Evolutionary conservation across 2,329 filamentous ascomycete species (phyloP).

Genomic region (Fusarium caatingaense): DNA sequence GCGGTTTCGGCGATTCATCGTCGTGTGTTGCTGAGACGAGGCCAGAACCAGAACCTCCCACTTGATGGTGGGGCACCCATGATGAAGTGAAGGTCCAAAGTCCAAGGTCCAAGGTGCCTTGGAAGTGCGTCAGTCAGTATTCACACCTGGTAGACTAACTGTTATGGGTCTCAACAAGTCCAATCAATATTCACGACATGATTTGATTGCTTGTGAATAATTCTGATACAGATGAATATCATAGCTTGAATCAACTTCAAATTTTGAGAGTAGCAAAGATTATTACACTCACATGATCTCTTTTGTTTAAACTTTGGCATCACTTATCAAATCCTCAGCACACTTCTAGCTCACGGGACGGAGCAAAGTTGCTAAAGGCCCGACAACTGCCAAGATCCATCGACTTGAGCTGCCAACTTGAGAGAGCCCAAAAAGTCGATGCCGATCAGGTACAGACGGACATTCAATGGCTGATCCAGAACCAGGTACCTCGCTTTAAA

Average conservation of each 20-base stretch:
- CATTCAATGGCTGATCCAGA: conserved; percentile 40
- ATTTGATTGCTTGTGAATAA: background rate
- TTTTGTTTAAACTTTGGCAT: background rate
- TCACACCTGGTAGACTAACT: conserved; percentile 34
- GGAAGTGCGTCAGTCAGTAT: conserved; percentile 26
- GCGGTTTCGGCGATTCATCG: conserved; percentile 45
- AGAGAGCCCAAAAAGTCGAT: conserved; percentile 25
- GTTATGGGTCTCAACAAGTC: conserved; percentile 6
- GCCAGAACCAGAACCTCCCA: conserved; percentile 14
- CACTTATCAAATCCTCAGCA: conserved; percentile 5
- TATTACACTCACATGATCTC: background rate
- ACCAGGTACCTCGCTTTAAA: conserved; percentile 11
- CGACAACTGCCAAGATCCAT: conserved; percentile 38
- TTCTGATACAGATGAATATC: conserved; percentile 4
- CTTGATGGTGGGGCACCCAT: conserved; percentile 28
- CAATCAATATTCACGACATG: background rate
- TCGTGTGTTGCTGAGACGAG: conserved; percentile 36
- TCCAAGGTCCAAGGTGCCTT: conserved; percentile 23
- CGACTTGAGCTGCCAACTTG: conserved; percentile 9
- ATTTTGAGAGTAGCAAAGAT: background rate
- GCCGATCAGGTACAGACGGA: conserved; percentile 43
- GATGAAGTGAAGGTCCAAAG: background rate
- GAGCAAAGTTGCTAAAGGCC: conserved; percentile 24
- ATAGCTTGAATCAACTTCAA: background rate
- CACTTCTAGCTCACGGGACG: conserved; percentile 32